Conservation (phyloP, 306 rosid genomes). For the Psophocarpus tetragonolobus region DNA sequence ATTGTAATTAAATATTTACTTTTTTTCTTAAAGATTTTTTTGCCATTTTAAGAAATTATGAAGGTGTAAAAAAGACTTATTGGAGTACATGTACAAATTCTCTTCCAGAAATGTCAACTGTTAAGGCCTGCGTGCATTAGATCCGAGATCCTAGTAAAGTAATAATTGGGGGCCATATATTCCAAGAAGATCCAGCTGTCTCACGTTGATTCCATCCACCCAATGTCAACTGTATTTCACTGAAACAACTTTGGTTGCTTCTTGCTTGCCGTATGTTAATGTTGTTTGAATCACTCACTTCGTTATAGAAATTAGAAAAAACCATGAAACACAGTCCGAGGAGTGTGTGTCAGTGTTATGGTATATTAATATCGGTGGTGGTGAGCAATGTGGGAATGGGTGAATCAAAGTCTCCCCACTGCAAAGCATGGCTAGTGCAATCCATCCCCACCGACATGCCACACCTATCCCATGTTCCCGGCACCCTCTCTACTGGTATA, state of each 20-base stretch:
- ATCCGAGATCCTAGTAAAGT: too few relatives aligned
- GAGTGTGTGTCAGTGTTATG: slow-evolving; percentile 23
- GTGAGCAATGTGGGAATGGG: slow-evolving; percentile 29
- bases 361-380: not conserved
- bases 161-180: slow-evolving; percentile 12
- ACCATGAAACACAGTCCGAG: slow-evolving; percentile 21
- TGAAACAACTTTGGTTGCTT: not conserved
- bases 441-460: slow-evolving; percentile 93
- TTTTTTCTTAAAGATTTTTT: too few relatives aligned
- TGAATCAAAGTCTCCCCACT: slow-evolving; percentile 36
- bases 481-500: slow-evolving; percentile 78
- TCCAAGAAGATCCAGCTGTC: not conserved
- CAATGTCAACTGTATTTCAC: not conserved
- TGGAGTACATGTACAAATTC: too few relatives aligned
- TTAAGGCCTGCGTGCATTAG: too few relatives aligned
- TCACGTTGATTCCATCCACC: not conserved
- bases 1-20: too few relatives aligned
- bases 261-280: not conserved
- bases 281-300: not conserved
- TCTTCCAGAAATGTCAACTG: too few relatives aligned
- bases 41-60: too few relatives aligned
- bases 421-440: slow-evolving; percentile 92
- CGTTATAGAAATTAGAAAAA: too few relatives aligned
- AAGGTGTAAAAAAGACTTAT: too few relatives aligned
- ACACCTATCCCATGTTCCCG: slow-evolving; percentile 59